Evolutionary conservation across 331 rosid species (phyloP).

Genomic region (Cydonia oblonga): DNA sequence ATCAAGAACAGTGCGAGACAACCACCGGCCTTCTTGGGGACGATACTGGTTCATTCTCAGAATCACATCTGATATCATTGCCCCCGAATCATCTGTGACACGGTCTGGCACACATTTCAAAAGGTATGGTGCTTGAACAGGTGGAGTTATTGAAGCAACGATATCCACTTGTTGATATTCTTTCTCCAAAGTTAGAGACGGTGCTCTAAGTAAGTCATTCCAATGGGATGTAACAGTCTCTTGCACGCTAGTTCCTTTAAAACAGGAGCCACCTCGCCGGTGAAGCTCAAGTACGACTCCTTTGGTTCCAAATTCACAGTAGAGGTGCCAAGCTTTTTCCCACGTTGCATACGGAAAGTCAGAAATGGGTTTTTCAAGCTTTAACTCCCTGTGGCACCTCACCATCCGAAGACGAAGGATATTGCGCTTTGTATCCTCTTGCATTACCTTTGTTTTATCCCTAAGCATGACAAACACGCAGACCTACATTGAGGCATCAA

Average conservation of each 20-base stretch:
- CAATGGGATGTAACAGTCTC: conserved; percentile 39
- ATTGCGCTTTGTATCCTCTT: conserved; percentile 32
- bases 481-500: conserved; percentile 35
- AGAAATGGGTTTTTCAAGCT: conserved; percentile 49
- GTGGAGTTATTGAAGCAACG: conserved; percentile 67
- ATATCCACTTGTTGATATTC: conserved; percentile 43
- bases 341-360: conserved; percentile 41
- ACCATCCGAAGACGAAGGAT: conserved; percentile 43
- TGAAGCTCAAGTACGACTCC: conserved; percentile 53
- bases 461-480: conserved; percentile 56
- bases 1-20: conserved; percentile 88
- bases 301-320: conserved; percentile 81
- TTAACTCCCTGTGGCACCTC: conserved; percentile 72
- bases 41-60: conserved; percentile 67
- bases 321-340: conserved; percentile 77
- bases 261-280: conserved; percentile 41
- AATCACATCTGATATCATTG: conserved; percentile 79
- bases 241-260: conserved; percentile 42
- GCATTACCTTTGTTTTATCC: conserved; percentile 28
- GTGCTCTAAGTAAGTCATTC: conserved; percentile 78
- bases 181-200: conserved; percentile 47
- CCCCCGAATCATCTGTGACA: conserved; percentile 87
- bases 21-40: conserved; percentile 96
- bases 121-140: conserved; percentile 82
- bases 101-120: conserved; percentile 88